Conservation (phyloP, 2,329 filamentous ascomycete species). For the Knufia petricola region DNA sequence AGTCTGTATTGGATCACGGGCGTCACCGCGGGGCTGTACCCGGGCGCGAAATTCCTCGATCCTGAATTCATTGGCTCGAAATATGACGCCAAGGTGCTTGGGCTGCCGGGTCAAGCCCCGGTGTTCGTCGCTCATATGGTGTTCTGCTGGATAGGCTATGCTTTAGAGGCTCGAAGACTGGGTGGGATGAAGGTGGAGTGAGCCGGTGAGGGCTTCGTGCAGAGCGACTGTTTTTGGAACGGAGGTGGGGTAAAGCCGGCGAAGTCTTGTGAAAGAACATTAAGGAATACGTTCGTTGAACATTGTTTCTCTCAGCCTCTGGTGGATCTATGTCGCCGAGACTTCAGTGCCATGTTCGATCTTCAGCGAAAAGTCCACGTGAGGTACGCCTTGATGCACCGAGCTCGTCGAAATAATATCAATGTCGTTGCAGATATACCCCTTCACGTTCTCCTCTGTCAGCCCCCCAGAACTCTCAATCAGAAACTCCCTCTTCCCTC, state of each 20-base stretch:
- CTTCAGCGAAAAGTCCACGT: slow-evolving; percentile 94
- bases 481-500: slow-evolving; percentile 57
- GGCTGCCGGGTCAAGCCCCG: slow-evolving; percentile 29
- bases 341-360: slow-evolving; percentile 56
- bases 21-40: slow-evolving; percentile 38
- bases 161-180: slow-evolving; percentile 16
- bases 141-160: slow-evolving; percentile 20
- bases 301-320: no score
- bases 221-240: neutral
- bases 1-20: slow-evolving; percentile 38
- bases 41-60: slow-evolving; percentile 35
- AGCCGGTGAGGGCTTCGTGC: neutral
- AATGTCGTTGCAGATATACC: slow-evolving; percentile 76
- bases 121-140: slow-evolving; percentile 14
- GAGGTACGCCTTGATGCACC: slow-evolving; percentile 88
- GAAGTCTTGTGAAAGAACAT: no score
- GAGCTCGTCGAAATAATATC: slow-evolving; percentile 95
- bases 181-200: slow-evolving; percentile 4
- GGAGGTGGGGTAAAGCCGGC: neutral
- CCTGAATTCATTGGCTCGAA: slow-evolving; percentile 33
- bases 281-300: no score
- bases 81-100: slow-evolving; percentile 19
- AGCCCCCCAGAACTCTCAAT: slow-evolving; percentile 89
- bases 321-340: slow-evolving; percentile 6
- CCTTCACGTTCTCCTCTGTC: slow-evolving; percentile 70